Conservation (phyloP, 192 early-diverging fungal species). For the Rhizoclosmatium globosum region DNA sequence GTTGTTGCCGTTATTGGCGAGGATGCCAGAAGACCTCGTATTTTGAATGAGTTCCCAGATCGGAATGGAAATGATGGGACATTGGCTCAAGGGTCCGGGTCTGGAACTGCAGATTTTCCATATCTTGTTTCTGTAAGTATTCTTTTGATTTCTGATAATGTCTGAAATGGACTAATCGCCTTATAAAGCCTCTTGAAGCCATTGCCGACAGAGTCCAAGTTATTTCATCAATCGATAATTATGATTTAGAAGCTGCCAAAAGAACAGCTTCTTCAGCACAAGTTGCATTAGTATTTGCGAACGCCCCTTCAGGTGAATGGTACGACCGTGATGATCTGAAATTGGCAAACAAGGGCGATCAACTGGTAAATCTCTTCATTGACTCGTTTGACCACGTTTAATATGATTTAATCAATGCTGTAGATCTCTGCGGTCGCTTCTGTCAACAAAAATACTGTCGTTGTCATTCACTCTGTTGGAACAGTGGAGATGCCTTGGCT, state of each 20-base stretch:
- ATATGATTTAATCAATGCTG: background rate
- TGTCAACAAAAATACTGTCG: slow-evolving; percentile 62
- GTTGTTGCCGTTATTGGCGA: slow-evolving; percentile 48
- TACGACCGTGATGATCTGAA: slow-evolving; percentile 64
- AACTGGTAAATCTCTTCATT: slow-evolving; percentile 29
- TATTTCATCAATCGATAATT: slow-evolving; percentile 15
- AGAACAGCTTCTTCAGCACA: slow-evolving; percentile 29
- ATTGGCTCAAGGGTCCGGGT: slow-evolving; percentile 52
- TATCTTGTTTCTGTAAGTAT: slow-evolving; percentile 44
- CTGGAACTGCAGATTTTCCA: slow-evolving; percentile 54
- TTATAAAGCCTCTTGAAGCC: slow-evolving; percentile 9
- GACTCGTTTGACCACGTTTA: background rate
- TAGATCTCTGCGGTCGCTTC: slow-evolving; percentile 57
- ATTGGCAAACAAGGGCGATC: slow-evolving; percentile 64
- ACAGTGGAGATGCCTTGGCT: slow-evolving; percentile 67
- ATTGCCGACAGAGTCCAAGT: background rate
- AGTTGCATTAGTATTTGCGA: slow-evolving; percentile 36
- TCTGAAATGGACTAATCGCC: background rate
- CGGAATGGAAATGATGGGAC: slow-evolving; percentile 40
- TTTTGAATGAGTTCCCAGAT: slow-evolving; percentile 38
- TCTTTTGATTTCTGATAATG: background rate
- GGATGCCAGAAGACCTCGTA: slow-evolving; percentile 48
- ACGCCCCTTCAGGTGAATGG: slow-evolving; percentile 49
- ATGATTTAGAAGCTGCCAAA: slow-evolving; percentile 22
- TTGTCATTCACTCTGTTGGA: slow-evolving; percentile 68